Evolutionary conservation across 192 early-diverging fungal genomes (phyloP).

Genomic region (Gaertneriomyces sp.): DNA sequence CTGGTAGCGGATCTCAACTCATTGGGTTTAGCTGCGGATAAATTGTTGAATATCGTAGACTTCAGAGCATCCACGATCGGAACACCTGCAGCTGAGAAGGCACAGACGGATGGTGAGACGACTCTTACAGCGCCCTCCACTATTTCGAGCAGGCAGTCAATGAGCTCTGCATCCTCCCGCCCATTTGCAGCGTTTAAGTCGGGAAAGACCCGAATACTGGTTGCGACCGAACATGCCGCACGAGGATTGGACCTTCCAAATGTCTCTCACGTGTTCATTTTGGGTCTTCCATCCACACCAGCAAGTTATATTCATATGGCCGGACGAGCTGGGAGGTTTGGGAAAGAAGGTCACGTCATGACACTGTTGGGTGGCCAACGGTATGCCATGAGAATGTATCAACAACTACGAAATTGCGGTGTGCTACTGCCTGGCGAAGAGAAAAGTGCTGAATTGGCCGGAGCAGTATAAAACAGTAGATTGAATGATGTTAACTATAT

Average conservation of each 20-base stretch:
- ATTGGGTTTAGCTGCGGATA: slow-evolving; percentile 36
- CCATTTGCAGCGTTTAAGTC: slow-evolving; percentile 20
- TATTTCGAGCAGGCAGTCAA: not conserved
- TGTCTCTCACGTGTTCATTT: slow-evolving; percentile 76
- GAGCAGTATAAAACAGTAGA: too few relatives aligned
- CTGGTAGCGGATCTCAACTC: slow-evolving; percentile 27
- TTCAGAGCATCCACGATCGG: slow-evolving; percentile 20
- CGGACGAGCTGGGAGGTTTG: slow-evolving; percentile 79
- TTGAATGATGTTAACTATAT: too few relatives aligned
- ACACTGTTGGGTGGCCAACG: slow-evolving; percentile 21
- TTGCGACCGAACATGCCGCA: slow-evolving; percentile 61
- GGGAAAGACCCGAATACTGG: slow-evolving; percentile 5
- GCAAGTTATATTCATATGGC: slow-evolving; percentile 84
- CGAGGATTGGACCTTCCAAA: slow-evolving; percentile 81
- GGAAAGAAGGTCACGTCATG: slow-evolving; percentile 41
- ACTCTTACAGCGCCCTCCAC: not conserved
- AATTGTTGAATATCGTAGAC: slow-evolving; percentile 25
- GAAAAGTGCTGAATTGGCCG: too few relatives aligned
- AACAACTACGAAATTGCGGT: too few relatives aligned
- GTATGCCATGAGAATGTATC: slow-evolving; percentile 10
- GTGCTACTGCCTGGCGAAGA: too few relatives aligned
- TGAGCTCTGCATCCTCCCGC: not conserved
- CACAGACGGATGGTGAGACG: not conserved
- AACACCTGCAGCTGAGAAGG: not conserved
- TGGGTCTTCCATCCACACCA: slow-evolving; percentile 67